phyloP scores from a whole-genome alignment of 352 stramenopile species.

The Phytophthora pisi region DNA sequence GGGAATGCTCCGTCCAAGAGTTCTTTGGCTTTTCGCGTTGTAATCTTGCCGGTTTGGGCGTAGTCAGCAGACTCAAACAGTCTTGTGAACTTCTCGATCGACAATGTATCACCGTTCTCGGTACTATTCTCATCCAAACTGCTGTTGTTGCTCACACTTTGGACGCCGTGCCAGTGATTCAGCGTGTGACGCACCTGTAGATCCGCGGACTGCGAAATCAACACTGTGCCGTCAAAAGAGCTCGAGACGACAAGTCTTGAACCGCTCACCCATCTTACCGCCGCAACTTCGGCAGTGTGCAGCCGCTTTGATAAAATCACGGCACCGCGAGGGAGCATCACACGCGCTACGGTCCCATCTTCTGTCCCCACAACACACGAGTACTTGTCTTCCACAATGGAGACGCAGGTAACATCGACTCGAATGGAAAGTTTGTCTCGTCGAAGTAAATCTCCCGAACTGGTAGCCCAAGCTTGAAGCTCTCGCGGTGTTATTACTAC shows the following conservation, averaged over 20 bases:
- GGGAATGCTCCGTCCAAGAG: slow-evolving; percentile 10
- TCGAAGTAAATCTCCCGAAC: slow-evolving; percentile 29
- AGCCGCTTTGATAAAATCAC: slow-evolving; percentile 40
- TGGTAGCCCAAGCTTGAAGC: slow-evolving; percentile 37
- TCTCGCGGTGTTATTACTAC: slow-evolving; percentile 39
- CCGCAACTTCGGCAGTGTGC: slow-evolving; percentile 32
- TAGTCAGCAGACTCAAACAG: slow-evolving; percentile 21
- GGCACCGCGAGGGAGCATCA: slow-evolving; percentile 41
- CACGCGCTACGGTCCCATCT: slow-evolving; percentile 40
- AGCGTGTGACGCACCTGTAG: slow-evolving; percentile 42
- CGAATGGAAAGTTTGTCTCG: slow-evolving; percentile 26
- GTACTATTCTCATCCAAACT: neutral
- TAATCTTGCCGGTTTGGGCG: slow-evolving; percentile 33
- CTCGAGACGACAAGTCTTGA: slow-evolving; percentile 36
- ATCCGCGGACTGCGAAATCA: slow-evolving; percentile 41
- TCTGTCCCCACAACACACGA: slow-evolving; percentile 55
- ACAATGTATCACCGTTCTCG: neutral
- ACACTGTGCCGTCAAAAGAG: slow-evolving; percentile 38
- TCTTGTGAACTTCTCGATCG: neutral
- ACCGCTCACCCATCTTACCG: slow-evolving; percentile 22
- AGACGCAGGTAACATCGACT: slow-evolving; percentile 40
- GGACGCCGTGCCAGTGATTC: slow-evolving; percentile 51
- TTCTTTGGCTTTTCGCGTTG: slow-evolving; percentile 8
- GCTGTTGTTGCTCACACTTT: slow-evolving; percentile 18
- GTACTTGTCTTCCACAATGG: slow-evolving; percentile 40